Evolutionary conservation across 768 basidiomycete species (phyloP).

Genomic region (Phanerochaete sordida): DNA sequence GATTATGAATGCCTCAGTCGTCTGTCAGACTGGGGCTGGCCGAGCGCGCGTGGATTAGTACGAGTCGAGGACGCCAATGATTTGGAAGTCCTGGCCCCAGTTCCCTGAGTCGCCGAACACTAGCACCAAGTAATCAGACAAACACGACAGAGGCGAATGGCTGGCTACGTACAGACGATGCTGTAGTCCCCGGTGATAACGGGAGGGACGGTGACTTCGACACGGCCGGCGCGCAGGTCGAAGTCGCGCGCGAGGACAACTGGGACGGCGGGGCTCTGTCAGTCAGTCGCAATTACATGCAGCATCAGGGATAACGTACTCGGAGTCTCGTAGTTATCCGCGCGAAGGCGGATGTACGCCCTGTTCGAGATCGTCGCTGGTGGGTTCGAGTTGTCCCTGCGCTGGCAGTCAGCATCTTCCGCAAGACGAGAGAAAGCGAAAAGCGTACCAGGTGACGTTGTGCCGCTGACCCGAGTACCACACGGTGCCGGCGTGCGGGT

Average conservation of each 20-base stretch:
- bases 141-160: neutral
- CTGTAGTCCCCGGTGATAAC: slow-evolving; percentile 30
- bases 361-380: slow-evolving; percentile 40
- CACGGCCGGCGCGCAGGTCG: slow-evolving; percentile 31
- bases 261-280: neutral
- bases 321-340: slow-evolving; percentile 25
- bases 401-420: neutral
- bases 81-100: slow-evolving; percentile 35
- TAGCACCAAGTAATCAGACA: too few relatives aligned
- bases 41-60: too few relatives aligned
- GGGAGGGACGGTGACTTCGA: slow-evolving; percentile 35
- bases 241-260: slow-evolving; percentile 32
- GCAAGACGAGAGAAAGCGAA: neutral
- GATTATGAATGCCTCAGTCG: too few relatives aligned
- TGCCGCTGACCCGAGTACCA: slow-evolving; percentile 43
- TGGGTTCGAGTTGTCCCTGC: slow-evolving; percentile 38
- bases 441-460: slow-evolving; percentile 47
- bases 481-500: slow-evolving; percentile 36
- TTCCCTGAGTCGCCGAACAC: slow-evolving; percentile 51
- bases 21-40: too few relatives aligned
- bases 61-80: slow-evolving; percentile 14
- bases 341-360: slow-evolving; percentile 21
- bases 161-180: slow-evolving; percentile 39
- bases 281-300: neutral
- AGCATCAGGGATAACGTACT: slow-evolving; percentile 22